Conservation (phyloP, 345 rosid species). For the Salix exigua region DNA sequence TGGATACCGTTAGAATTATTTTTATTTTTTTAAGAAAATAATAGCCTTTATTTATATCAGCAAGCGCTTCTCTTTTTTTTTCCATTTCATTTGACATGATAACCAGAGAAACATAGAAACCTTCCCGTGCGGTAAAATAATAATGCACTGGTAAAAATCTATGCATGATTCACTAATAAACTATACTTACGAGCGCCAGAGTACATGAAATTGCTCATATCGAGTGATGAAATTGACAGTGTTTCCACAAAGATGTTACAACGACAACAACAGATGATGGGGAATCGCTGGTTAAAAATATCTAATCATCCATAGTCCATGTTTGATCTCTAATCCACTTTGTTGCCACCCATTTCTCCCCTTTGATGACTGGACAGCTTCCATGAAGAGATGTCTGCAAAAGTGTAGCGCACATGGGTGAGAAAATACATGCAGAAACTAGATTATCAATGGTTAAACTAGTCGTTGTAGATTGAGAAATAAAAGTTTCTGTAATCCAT, state of each 20-base stretch:
- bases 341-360: slow-evolving; percentile 36
- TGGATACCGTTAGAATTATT: too few species aligned
- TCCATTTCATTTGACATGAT: not conserved
- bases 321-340: slow-evolving; percentile 31
- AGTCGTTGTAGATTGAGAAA: not conserved
- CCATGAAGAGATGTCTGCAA: slow-evolving; percentile 34
- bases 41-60: too few species aligned
- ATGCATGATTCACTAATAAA: not conserved
- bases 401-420: not conserved
- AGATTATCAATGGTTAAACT: not conserved
- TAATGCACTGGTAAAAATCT: not conserved
- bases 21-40: too few species aligned
- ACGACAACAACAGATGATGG: not conserved
- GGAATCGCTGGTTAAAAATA: not conserved
- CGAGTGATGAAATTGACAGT: not conserved
- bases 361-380: slow-evolving; percentile 30
- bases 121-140: not conserved
- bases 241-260: not conserved
- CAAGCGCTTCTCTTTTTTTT: too few species aligned
- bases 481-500: not conserved
- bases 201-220: not conserved
- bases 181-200: not conserved
- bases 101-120: not conserved
- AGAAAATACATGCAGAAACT: not conserved
- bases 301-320: not conserved